These are phyloP conservation scores for Ormosia emarginata DNA, from an alignment of 306 rosid species.

Conservation along the genomic window DNA sequence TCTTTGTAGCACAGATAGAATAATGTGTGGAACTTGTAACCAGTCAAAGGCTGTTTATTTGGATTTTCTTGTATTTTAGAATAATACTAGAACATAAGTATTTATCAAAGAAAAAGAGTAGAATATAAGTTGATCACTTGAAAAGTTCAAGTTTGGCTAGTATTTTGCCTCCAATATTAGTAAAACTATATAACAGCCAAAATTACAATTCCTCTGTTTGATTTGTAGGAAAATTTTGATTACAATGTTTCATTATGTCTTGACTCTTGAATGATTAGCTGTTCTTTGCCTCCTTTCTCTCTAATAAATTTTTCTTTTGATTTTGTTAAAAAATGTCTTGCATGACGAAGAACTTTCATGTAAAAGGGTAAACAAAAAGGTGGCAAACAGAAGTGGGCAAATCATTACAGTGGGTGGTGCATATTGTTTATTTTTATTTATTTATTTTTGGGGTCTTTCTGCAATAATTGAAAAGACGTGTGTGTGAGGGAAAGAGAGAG, in stretches of 20 bases:
- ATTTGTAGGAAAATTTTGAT: background rate
- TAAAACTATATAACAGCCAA: background rate
- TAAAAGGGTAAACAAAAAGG: background rate
- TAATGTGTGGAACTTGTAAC: background rate
- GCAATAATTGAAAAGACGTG: background rate
- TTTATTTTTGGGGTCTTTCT: background rate
- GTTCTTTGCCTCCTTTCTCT: background rate
- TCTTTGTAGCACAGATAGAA: conserved; percentile 1
- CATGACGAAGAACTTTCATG: background rate
- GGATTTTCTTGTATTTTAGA: background rate
- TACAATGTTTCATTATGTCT: background rate
- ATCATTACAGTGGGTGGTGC: background rate
- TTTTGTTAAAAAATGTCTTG: background rate
- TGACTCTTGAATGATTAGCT: background rate
- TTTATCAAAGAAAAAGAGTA: background rate
- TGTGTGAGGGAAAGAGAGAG: background rate
- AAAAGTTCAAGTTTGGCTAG: background rate
- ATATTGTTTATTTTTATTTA: background rate
- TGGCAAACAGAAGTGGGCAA: background rate
- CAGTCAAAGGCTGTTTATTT: background rate
- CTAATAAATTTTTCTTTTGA: background rate
- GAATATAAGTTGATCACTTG: background rate
- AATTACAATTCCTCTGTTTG: background rate
- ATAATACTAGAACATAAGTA: background rate
- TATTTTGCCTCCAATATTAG: background rate